Evolutionary conservation across 768 basidiomycete genomes (phyloP).

Genomic region (Cubamyces sp.): DNA sequence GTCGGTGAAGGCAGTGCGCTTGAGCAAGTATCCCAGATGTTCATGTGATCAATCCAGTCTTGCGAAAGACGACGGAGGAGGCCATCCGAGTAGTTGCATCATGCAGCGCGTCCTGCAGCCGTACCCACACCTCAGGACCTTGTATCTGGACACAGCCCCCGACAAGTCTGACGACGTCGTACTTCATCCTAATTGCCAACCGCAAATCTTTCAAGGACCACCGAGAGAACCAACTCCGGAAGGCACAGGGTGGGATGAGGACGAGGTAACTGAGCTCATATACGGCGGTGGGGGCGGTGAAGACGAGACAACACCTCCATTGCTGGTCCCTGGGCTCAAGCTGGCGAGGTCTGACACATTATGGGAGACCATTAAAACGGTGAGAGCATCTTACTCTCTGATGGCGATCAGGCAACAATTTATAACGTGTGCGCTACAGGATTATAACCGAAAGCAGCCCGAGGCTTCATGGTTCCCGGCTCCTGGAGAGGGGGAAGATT

Average conservation of each 20-base stretch:
- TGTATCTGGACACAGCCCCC: not conserved
- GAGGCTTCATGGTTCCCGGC: too few species aligned
- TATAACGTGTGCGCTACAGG: too few species aligned
- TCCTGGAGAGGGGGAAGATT: too few species aligned
- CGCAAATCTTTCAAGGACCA: too few species aligned
- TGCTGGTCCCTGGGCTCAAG: not conserved
- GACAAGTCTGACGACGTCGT: not conserved
- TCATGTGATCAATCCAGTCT: not conserved
- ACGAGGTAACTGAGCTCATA: not conserved
- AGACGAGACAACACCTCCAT: not conserved
- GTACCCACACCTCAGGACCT: not conserved
- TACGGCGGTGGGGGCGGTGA: not conserved
- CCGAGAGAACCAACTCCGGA: too few species aligned
- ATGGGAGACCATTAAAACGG: constrained; percentile 5
- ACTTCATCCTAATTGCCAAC: not conserved
- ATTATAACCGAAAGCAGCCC: too few species aligned
- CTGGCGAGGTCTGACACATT: constrained; percentile 2
- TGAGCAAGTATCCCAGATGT: not conserved
- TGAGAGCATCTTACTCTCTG: not conserved
- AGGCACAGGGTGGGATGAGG: not conserved
- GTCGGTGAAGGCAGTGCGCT: not conserved
- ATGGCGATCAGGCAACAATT: not conserved
- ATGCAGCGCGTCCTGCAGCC: not conserved
- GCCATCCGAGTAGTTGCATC: not conserved
- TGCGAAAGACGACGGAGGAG: too few species aligned